phyloP scores from a whole-genome alignment of 2,329 filamentous ascomycete species.

The Fusarium neocosmosporiellum region DNA sequence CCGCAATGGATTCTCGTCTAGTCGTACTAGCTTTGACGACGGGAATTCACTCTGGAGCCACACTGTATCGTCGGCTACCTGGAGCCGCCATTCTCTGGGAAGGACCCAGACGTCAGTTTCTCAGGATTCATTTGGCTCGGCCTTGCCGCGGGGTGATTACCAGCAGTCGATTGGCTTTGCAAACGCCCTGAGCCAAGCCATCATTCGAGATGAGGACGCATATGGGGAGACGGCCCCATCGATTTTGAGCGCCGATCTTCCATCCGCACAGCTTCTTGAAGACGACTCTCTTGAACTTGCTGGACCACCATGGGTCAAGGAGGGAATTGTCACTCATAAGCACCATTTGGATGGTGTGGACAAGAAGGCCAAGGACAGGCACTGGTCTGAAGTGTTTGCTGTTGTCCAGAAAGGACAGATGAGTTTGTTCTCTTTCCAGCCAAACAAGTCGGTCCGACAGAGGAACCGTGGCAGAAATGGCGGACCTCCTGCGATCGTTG shows the following conservation, averaged over 20 bases:
- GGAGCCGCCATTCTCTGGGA: constrained; percentile 93
- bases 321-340: constrained; percentile 95
- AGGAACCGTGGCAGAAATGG: constrained; percentile 69
- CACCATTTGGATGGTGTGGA: constrained; percentile 92
- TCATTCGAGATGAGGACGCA: constrained; percentile 86
- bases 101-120: constrained; percentile 93
- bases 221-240: constrained; percentile 60
- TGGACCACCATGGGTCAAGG: constrained; percentile 98
- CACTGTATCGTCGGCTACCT: constrained; percentile 84
- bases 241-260: constrained; percentile 70
- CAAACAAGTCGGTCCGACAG: constrained; percentile 79
- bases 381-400: constrained; percentile 95
- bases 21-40: constrained; percentile 94
- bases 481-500: constrained; percentile 74
- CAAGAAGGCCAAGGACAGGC: constrained; percentile 92
- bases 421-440: constrained; percentile 91
- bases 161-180: constrained; percentile 98
- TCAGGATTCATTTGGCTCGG: constrained; percentile 87
- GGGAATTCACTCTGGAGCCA: constrained; percentile 92
- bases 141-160: constrained; percentile 81
- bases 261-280: constrained; percentile 77
- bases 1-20: constrained; percentile 85
- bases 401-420: constrained; percentile 96
- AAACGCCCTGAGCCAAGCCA: constrained; percentile 94
- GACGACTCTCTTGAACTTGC: constrained; percentile 92